A percentile compares a stretch with the other conserved stretches of the same genome.
phyloP scores from a whole-genome alignment of 2,329 filamentous ascomycete species.

The Metarhizium robertsii region DNA sequence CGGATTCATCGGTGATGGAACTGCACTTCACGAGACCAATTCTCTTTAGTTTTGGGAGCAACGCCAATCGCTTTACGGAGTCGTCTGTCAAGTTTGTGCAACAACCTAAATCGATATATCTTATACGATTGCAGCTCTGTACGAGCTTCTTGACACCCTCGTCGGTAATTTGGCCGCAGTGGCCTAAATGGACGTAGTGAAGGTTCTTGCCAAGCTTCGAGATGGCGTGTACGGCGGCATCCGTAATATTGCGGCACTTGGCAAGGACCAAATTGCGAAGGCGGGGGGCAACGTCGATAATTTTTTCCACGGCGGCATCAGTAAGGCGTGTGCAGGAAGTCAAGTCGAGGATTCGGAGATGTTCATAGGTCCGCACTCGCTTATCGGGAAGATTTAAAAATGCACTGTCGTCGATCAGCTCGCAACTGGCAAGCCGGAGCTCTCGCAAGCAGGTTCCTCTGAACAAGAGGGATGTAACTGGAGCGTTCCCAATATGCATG shows the following conservation, averaged over 20 bases:
- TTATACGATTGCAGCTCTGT: conserved; percentile 79
- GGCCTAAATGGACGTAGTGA: conserved; percentile 91
- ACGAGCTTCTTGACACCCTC: conserved; percentile 77
- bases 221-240: conserved; percentile 79
- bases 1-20: conserved; percentile 81
- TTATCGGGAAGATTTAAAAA: conserved; percentile 68
- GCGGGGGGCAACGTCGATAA: conserved; percentile 76
- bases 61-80: conserved; percentile 75
- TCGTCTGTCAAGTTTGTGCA: conserved; percentile 80
- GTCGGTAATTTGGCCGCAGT: conserved; percentile 88
- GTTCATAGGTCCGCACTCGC: conserved; percentile 57
- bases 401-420: conserved; percentile 75
- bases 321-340: conserved; percentile 80
- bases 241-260: conserved; percentile 90
- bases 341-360: conserved; percentile 84
- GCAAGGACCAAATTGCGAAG: conserved; percentile 88
- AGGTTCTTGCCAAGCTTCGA: conserved; percentile 87
- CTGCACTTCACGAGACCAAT: conserved; percentile 94
- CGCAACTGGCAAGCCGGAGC: conserved; percentile 76
- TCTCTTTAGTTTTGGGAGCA: conserved; percentile 83
- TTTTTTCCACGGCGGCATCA: conserved; percentile 79
- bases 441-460: conserved; percentile 81
- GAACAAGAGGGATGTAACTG: conserved; percentile 70
- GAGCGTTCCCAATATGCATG: conserved; percentile 67
- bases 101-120: conserved; percentile 97